Percentiles rank a stretch among this genome's conserved stretches.
Evolutionary conservation across 257 asterid species (phyloP).

Genomic region (Eucommia ulmoides): DNA sequence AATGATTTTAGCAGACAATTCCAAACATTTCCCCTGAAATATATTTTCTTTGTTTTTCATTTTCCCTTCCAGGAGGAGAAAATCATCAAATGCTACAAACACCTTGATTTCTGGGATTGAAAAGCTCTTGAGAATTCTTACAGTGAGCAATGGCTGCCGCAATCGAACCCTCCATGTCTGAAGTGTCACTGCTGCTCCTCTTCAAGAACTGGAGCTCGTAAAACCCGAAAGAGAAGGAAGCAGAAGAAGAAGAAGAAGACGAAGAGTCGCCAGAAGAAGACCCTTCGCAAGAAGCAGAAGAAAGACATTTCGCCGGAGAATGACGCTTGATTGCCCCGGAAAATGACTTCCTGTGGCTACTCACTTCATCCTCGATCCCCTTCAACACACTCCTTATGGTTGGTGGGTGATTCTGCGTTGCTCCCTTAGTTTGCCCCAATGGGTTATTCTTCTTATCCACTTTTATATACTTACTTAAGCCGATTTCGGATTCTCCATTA

Average conservation of each 20-base stretch:
- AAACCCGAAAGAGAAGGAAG: slow-evolving; percentile 32
- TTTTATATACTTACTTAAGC: slow-evolving; percentile 15
- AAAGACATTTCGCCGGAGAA: slow-evolving; percentile 41
- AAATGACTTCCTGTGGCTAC: slow-evolving; percentile 54
- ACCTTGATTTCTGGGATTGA: slow-evolving; percentile 12
- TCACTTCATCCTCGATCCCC: slow-evolving; percentile 23
- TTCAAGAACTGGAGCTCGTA: slow-evolving; percentile 27
- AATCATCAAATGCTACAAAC: slow-evolving; percentile 18
- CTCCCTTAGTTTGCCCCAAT: slow-evolving; percentile 19
- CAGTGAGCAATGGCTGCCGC: slow-evolving; percentile 91
- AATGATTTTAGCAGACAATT: too few species aligned
- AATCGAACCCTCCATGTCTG: slow-evolving; percentile 56
- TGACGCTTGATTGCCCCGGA: slow-evolving; percentile 62
- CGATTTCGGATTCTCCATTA: slow-evolving; percentile 3
- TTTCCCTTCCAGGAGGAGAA: too few species aligned
- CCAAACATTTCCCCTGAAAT: too few species aligned
- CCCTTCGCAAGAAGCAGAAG: slow-evolving; percentile 24
- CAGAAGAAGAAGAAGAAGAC: slow-evolving; percentile 42
- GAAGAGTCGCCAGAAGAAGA: slow-evolving; percentile 27
- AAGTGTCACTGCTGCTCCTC: slow-evolving; percentile 54
- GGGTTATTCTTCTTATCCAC: slow-evolving; percentile 24
- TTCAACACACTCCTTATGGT: slow-evolving; percentile 33
- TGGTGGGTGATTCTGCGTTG: slow-evolving; percentile 25
- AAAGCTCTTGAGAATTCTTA: slow-evolving; percentile 44
- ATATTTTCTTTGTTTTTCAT: too few species aligned